Conservation (phyloP, 2,329 filamentous ascomycete genomes). For the Neopestalotiopsis rosae region DNA sequence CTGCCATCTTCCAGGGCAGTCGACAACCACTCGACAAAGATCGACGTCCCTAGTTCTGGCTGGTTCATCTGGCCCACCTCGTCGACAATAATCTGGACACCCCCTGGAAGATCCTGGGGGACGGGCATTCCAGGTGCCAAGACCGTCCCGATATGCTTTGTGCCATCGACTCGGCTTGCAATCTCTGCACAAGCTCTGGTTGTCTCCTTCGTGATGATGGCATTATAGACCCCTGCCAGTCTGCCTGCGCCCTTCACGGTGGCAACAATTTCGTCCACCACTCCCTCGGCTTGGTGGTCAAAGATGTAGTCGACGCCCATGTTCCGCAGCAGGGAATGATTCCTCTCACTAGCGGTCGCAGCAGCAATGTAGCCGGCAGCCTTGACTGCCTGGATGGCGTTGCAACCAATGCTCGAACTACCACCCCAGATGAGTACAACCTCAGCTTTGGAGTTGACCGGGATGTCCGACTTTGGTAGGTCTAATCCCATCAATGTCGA, state of each 20-base stretch:
- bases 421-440: slow-evolving; percentile 34
- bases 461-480: neutral
- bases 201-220: slow-evolving; percentile 12
- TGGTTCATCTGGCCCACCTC: slow-evolving; percentile 33
- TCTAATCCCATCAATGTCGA: slow-evolving; percentile 15
- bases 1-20: slow-evolving; percentile 41
- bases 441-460: neutral
- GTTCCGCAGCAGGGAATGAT: slow-evolving; percentile 28
- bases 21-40: slow-evolving; percentile 45
- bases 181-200: slow-evolving; percentile 17
- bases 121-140: slow-evolving; percentile 35
- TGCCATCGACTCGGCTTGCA: slow-evolving; percentile 4
- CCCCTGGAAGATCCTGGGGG: slow-evolving; percentile 40
- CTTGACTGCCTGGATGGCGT: slow-evolving; percentile 46
- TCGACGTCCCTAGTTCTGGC: slow-evolving; percentile 33
- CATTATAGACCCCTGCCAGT: slow-evolving; percentile 35
- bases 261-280: slow-evolving; percentile 33
- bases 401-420: slow-evolving; percentile 46
- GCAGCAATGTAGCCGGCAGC: slow-evolving; percentile 47
- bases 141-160: slow-evolving; percentile 18
- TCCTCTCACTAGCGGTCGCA: slow-evolving; percentile 40
- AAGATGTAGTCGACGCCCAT: slow-evolving; percentile 29
- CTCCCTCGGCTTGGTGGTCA: slow-evolving; percentile 30
- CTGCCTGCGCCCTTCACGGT: slow-evolving; percentile 33
- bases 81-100: slow-evolving; percentile 36